phyloP scores from a whole-genome alignment of 257 asterid species.

The Linderniella brevidens region DNA sequence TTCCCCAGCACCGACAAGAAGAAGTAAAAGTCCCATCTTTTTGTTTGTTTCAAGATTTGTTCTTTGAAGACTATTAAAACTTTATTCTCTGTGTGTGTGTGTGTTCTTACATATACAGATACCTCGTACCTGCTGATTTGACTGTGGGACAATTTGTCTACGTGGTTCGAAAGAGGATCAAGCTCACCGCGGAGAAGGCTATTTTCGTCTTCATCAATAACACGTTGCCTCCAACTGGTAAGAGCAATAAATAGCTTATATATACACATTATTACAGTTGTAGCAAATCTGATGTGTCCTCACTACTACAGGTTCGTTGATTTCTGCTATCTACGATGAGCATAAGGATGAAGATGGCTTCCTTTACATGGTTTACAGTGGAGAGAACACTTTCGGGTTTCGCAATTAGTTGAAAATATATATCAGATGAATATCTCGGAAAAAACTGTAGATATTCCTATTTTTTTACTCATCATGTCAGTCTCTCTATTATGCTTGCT shows the following conservation, averaged over 20 bases:
- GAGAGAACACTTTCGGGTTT: slow-evolving; percentile 63
- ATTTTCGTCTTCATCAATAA: slow-evolving; percentile 89
- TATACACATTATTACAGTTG: neutral
- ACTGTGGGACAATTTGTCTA: slow-evolving; percentile 96
- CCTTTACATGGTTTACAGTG: slow-evolving; percentile 72
- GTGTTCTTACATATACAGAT: slow-evolving; percentile 25
- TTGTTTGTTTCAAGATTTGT: neutral
- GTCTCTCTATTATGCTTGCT: no score
- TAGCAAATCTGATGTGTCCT: neutral
- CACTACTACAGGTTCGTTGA: slow-evolving; percentile 42
- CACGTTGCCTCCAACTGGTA: slow-evolving; percentile 95
- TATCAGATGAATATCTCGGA: no score
- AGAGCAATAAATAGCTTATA: slow-evolving; percentile 5
- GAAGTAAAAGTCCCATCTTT: slow-evolving; percentile 12
- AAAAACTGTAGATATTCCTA: no score
- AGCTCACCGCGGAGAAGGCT: slow-evolving; percentile 97
- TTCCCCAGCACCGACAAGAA: slow-evolving; percentile 19
- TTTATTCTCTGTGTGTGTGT: no score
- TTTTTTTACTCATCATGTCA: no score
- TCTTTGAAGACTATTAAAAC: neutral
- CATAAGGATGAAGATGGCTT: slow-evolving; percentile 68
- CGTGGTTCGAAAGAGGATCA: slow-evolving; percentile 95
- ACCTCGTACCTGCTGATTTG: slow-evolving; percentile 94
- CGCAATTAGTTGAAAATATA: slow-evolving; percentile 2
- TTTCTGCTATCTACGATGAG: slow-evolving; percentile 63